Evolutionary conservation across 176 grass and related monocot species (phyloP).

Genomic region (Rhipidocladum racemiflorum): DNA sequence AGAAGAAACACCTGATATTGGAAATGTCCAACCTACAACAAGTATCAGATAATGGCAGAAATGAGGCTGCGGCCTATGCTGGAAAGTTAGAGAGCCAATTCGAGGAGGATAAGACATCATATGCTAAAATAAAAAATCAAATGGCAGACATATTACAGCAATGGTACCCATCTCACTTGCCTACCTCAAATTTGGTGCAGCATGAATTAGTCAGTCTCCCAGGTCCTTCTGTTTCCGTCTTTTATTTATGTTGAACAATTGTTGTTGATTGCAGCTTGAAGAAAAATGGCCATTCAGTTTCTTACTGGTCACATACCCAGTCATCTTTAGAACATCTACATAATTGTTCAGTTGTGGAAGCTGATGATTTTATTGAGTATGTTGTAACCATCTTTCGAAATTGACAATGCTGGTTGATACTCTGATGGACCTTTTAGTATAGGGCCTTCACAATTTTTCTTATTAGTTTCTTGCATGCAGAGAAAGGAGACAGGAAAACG

Average conservation of each 20-base stretch:
- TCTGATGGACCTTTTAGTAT: slow-evolving; percentile 10
- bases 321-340: slow-evolving; percentile 48
- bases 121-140: slow-evolving; percentile 34
- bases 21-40: slow-evolving; percentile 53
- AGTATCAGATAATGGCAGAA: slow-evolving; percentile 46
- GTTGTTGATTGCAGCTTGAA: slow-evolving; percentile 49
- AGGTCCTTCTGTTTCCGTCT: slow-evolving; percentile 1
- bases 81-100: slow-evolving; percentile 41
- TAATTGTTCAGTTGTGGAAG: slow-evolving; percentile 44
- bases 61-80: slow-evolving; percentile 35
- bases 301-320: slow-evolving; percentile 56
- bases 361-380: slow-evolving; percentile 54
- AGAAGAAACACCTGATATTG: slow-evolving; percentile 34
- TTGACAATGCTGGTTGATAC: neutral
- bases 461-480: slow-evolving; percentile 44
- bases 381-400: slow-evolving; percentile 28
- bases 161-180: slow-evolving; percentile 46
- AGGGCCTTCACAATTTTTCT: slow-evolving; percentile 3
- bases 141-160: slow-evolving; percentile 48
- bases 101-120: slow-evolving; percentile 38
- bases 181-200: slow-evolving; percentile 23
- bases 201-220: slow-evolving; percentile 26
- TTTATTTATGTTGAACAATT: slow-evolving; percentile 32
- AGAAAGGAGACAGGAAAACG: slow-evolving; percentile 43
- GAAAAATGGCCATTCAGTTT: slow-evolving; percentile 43